A percentile compares a stretch with the other conserved stretches of the same genome.
Evolutionary conservation across 2,329 filamentous ascomycete species (phyloP).

Genomic region (Pseudogymnoascus sp.): DNA sequence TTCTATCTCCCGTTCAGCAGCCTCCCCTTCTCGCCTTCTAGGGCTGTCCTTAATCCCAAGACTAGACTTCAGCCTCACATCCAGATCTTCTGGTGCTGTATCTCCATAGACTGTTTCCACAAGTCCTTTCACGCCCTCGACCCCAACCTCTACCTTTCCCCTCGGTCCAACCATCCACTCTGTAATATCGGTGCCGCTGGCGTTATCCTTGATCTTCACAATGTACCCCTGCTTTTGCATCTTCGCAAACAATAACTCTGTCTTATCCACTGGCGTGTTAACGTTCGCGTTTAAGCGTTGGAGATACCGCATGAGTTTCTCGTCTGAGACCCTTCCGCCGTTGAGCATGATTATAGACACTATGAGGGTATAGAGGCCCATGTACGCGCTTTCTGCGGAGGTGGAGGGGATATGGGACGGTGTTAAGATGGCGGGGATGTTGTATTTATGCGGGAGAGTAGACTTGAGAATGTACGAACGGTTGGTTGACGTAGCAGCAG

Average conservation of each 20-base stretch:
- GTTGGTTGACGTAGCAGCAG: conserved; percentile 43
- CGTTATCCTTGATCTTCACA: conserved; percentile 62
- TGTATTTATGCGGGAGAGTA: conserved; percentile 61
- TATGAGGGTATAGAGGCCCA: conserved; percentile 71
- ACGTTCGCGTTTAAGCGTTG: conserved; percentile 66
- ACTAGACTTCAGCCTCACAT: conserved; percentile 53
- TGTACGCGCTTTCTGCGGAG: conserved; percentile 69
- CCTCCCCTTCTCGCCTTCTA: conserved; percentile 13
- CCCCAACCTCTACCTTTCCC: conserved; percentile 75
- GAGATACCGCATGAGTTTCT: conserved; percentile 70
- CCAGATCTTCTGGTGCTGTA: conserved; percentile 43
- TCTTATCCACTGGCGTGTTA: conserved; percentile 65
- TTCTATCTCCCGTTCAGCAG: conserved; percentile 18
- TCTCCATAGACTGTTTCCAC: conserved; percentile 54
- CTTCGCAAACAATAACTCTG: conserved; percentile 63
- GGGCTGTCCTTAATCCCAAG: conserved; percentile 41
- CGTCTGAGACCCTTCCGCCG: conserved; percentile 66
- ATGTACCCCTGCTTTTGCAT: conserved; percentile 82
- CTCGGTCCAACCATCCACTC: conserved; percentile 81
- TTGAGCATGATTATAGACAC: conserved; percentile 70
- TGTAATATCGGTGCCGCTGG: conserved; percentile 64
- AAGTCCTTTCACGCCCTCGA: conserved; percentile 65
- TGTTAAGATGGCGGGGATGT: conserved; percentile 56
- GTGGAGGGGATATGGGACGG: conserved; percentile 59
- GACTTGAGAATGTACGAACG: conserved; percentile 73